Conservation (phyloP, 192 early-diverging fungal genomes). For the Podila minutissima region DNA sequence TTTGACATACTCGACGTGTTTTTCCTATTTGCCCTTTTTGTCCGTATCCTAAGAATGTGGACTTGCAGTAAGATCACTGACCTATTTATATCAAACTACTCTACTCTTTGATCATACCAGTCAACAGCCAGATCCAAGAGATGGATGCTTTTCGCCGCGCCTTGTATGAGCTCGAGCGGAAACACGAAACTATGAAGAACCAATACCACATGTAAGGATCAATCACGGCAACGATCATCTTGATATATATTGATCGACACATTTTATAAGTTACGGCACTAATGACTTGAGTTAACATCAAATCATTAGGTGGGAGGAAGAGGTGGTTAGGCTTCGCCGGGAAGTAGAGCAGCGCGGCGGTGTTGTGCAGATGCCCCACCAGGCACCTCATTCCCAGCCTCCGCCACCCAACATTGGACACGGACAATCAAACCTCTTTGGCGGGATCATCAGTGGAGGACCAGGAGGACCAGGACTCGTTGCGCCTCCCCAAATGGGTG, state of each 20-base stretch:
- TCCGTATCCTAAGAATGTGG: not conserved
- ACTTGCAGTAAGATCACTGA: too few species aligned
- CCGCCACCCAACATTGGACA: constrained; percentile 74
- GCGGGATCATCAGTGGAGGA: constrained; percentile 59
- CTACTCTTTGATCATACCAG: constrained; percentile 25
- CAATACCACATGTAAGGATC: constrained; percentile 65
- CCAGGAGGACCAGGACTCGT: constrained; percentile 58
- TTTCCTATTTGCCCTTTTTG: not conserved
- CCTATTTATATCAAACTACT: too few species aligned
- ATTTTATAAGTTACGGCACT: not conserved
- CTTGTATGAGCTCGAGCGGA: constrained; percentile 83
- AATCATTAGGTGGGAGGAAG: constrained; percentile 76
- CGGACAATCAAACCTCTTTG: constrained; percentile 67
- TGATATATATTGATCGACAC: not conserved
- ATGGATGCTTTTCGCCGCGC: constrained; percentile 81
- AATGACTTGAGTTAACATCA: not conserved
- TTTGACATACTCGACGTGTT: not conserved
- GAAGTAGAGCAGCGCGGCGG: constrained; percentile 82
- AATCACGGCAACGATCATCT: not conserved
- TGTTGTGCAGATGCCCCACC: constrained; percentile 61
- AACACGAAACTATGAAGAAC: constrained; percentile 79
- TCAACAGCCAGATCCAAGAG: constrained; percentile 82
- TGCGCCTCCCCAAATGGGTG: constrained; percentile 64
- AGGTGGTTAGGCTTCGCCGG: constrained; percentile 81
- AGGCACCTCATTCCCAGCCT: constrained; percentile 59